These are phyloP conservation scores for Verruconis gallopava DNA, from an alignment of 2,329 filamentous ascomycete genomes.

Conservation along the genomic window DNA sequence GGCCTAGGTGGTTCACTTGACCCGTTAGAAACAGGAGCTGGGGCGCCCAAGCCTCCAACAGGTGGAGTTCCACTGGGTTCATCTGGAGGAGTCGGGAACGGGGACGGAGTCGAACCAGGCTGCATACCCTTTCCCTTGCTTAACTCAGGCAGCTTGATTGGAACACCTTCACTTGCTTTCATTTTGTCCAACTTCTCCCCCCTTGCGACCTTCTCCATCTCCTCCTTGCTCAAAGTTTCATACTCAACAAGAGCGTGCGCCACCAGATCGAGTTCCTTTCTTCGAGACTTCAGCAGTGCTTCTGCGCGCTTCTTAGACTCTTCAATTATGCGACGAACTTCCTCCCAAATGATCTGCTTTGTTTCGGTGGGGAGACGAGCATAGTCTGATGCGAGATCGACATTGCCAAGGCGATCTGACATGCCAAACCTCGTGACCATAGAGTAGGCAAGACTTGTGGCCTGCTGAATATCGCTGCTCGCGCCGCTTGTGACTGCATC, in stretches of 20 bases:
- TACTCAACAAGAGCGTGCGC: constrained; percentile 87
- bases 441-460: constrained; percentile 68
- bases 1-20: no score
- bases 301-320: constrained; percentile 65
- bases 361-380: constrained; percentile 73
- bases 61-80: constrained; percentile 5
- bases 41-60: background rate
- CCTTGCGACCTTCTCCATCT: constrained; percentile 80
- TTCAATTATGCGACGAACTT: constrained; percentile 74
- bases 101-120: background rate
- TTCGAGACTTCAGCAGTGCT: constrained; percentile 57
- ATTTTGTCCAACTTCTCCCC: constrained; percentile 71
- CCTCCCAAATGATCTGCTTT: constrained; percentile 71
- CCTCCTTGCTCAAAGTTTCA: constrained; percentile 77
- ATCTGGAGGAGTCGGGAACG: background rate
- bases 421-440: constrained; percentile 89
- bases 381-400: constrained; percentile 76
- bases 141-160: constrained; percentile 54
- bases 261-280: constrained; percentile 74
- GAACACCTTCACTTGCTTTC: constrained; percentile 41
- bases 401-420: constrained; percentile 75
- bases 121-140: background rate
- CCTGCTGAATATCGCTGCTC: constrained; percentile 65
- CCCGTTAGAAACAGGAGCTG: background rate
- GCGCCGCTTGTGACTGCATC: constrained; percentile 87